Evolutionary conservation across 2,329 filamentous ascomycete genomes (phyloP), one percentile per base, ranked within the genome.

Genomic region (Aspergillus udagawae): DNA sequence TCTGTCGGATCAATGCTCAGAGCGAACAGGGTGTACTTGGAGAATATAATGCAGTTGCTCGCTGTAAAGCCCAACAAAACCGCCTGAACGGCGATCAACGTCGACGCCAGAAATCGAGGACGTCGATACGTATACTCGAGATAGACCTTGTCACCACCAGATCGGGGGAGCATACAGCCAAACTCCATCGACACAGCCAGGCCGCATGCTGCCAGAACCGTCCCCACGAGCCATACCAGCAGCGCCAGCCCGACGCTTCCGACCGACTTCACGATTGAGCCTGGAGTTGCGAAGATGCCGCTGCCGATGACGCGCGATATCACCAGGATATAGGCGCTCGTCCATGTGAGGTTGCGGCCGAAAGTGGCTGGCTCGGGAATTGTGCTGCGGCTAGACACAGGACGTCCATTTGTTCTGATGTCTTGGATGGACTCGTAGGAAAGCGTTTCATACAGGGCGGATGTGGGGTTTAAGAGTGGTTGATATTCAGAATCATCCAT

Each of bases 261-360:
- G 1, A 86, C 84, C 0, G 84, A 82, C 41, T 83, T 81, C 3
- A 89, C 78, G 51, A 91, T 88, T 4, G 86, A 80, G 0, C 85
- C 87, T 0, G 86, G 88, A 0, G 86, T 89, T 0, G 87, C 86
- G 65, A 90, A 91, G 61, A 91, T 89, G 27, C 87, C 87, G 64
- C 82, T 86, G 12, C 87, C 87, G 29, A 90, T 85, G 5, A 90
- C 85, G 12, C 86, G 80, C 5, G 85, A 88, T 27, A 89, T 85
- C 7, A 87, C 84, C 21, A 89, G 77, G 54, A 89, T 85, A 67
- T 86, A 88, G 1, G 84, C 83, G 63, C 82, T 86, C 27, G 78
- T 77, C 84, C 86, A 88, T 56, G 75, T 82, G 51, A 89, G 80
- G 17, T 79, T 86, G 21, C 86, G 79, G 1, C 85, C 85, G 23